phyloP scores from a whole-genome alignment of 176 grass and related monocot species.

The Puccinellia tenuiflora region DNA sequence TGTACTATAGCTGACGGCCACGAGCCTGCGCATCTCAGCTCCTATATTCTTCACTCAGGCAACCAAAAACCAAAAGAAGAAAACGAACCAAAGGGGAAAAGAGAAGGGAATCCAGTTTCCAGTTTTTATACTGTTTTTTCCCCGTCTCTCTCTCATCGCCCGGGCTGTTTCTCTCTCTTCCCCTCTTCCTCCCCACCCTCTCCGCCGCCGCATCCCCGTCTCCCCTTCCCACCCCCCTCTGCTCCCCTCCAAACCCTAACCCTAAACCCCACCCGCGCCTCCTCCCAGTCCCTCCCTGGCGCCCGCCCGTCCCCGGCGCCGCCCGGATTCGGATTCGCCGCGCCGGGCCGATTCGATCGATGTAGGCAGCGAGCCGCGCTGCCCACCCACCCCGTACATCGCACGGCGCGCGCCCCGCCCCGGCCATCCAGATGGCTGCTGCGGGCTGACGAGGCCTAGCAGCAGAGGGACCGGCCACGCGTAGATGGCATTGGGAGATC shows the following conservation, averaged over 20 bases:
- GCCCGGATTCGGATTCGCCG: slow-evolving; percentile 1
- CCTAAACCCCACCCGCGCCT: slow-evolving; percentile 18
- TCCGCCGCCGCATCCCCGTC: slow-evolving; percentile 24
- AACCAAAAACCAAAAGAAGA: not conserved
- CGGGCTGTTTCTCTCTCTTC: not conserved
- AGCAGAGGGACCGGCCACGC: not conserved
- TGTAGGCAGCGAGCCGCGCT: not conserved
- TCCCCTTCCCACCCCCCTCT: not conserved
- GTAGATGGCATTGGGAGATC: slow-evolving; percentile 99
- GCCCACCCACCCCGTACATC: not conserved
- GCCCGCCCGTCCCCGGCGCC: not conserved
- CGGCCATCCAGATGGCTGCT: not conserved
- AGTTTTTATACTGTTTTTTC: slow-evolving; percentile 3
- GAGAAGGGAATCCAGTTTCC: slow-evolving; percentile 4
- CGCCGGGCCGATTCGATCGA: slow-evolving; percentile 2
- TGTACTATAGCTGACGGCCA: not conserved
- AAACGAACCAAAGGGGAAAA: not conserved
- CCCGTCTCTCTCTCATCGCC: not conserved
- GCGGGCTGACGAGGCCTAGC: slow-evolving; percentile 2
- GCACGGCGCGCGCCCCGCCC: not conserved
- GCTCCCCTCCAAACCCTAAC: slow-evolving; percentile 17
- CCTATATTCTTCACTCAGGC: not conserved
- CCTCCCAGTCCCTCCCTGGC: not conserved
- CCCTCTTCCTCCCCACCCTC: not conserved
- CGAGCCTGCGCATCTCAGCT: slow-evolving; percentile 4